phyloP scores from a whole-genome alignment of 768 basidiomycete genomes.

The Termitomyces sp. region DNA sequence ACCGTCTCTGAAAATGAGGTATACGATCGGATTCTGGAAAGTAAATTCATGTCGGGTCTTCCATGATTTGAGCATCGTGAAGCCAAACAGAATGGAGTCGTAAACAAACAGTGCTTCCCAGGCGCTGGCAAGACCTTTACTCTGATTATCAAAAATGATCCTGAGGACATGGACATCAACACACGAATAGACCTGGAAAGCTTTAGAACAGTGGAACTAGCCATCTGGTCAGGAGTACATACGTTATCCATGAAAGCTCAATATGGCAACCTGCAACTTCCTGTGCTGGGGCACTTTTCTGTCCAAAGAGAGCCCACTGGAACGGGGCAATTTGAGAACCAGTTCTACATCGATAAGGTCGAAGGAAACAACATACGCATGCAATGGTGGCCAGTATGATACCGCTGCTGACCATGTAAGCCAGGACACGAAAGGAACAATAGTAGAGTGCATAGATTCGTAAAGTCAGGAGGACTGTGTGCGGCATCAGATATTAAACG shows the following conservation, averaged over 20 bases:
- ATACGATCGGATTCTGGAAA: constrained; percentile 28
- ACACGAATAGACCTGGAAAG: constrained; percentile 15
- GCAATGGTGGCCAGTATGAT: constrained; percentile 25
- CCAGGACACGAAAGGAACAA: constrained; percentile 33
- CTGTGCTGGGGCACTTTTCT: constrained; percentile 24
- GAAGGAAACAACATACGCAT: constrained; percentile 30
- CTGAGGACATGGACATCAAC: not conserved
- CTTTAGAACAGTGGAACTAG: not conserved
- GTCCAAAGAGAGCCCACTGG: constrained; percentile 43
- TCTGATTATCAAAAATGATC: not conserved
- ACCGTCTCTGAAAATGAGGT: constrained; percentile 49
- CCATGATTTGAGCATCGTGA: constrained; percentile 47
- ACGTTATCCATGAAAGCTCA: constrained; percentile 28
- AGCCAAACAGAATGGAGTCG: constrained; percentile 42
- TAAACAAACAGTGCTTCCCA: constrained; percentile 53
- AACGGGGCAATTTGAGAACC: not conserved
- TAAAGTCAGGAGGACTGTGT: constrained; percentile 38
- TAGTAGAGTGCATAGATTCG: constrained; percentile 51
- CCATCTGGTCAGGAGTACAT: constrained; percentile 6
- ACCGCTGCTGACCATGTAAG: constrained; percentile 29
- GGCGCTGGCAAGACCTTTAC: constrained; percentile 29
- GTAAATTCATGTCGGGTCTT: constrained; percentile 25
- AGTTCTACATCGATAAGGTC: not conserved
- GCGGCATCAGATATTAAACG: not conserved
- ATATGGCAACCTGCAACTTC: constrained; percentile 31